Evolutionary conservation across 495 filamentous ascomycete species (phyloP), one percentile per base, ranked within the genome.

Genomic region (Tuber brumale): DNA sequence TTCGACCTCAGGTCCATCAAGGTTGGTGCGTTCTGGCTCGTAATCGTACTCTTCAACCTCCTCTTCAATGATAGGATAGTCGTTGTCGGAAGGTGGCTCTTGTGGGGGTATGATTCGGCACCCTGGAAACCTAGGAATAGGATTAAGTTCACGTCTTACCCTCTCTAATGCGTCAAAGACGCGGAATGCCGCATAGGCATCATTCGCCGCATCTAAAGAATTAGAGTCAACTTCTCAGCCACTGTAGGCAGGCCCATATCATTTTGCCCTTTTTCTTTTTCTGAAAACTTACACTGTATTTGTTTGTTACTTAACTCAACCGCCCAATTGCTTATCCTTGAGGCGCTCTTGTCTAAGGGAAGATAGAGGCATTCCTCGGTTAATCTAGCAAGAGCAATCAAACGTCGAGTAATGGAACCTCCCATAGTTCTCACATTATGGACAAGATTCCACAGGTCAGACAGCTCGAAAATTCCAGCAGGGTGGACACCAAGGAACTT

Each of bases 171-270:
- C 84, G 72, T 92, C 86, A 82, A 88, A 95, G 42, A 97, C 86
- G 80, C 92, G 90, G 27, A 95, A 78, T 44, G 90, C 90, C 72
- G 93, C 93, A 81, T 95, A 97, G 3, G 93, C 90, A 82, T 97
- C 94, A 1, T 90, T 89, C 23, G 93, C 93, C 12, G 93, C 92
- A 85, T 97, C 91, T 93, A 76, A 23, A 45, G 35, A 46, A 16
- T 61, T 82, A 31, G 76, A 75, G 35, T 57, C 21, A 71, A 46
- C 42, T 61, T 72, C 18, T 46, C 42, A 42, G 72, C 61, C 45
- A 43, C 66, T 21, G 18, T 42, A 75, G 42, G 21, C 27, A 70
- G 18, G 72, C 61, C 70, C 74, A 23, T 74, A 76, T 42, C 69
- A n/a, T 42, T 3, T 61, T 37, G 42, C 19, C 75, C 23, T 72